Conservation (phyloP, 2,329 filamentous ascomycete species). For the Hawksworthiomyces lignivorus region DNA sequence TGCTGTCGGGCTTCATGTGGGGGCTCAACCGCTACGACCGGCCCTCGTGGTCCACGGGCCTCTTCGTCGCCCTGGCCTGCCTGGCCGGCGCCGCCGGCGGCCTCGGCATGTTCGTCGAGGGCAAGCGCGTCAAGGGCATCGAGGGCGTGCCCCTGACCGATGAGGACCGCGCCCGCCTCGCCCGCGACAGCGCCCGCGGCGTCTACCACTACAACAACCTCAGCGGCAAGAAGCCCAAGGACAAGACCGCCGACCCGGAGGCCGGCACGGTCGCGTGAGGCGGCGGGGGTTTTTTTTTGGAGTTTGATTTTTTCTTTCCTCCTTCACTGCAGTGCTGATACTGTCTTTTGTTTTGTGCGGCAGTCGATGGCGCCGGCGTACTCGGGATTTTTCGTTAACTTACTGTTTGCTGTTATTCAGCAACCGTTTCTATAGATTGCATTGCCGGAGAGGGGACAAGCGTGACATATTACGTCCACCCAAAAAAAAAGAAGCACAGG, state of each 20-base stretch:
- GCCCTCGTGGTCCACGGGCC: conserved; percentile 72
- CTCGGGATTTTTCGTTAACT: too few species aligned
- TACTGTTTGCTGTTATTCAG: too few species aligned
- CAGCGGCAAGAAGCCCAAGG: conserved; percentile 42
- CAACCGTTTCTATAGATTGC: too few species aligned
- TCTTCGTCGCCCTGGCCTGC: conserved; percentile 70
- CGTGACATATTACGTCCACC: too few species aligned
- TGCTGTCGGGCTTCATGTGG: conserved; percentile 78
- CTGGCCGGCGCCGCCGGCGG: conserved; percentile 62
- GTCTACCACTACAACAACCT: conserved; percentile 53
- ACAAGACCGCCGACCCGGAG: conserved; percentile 25
- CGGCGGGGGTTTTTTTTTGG: too few species aligned
- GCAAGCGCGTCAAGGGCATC: conserved; percentile 61
- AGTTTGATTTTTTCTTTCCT: too few species aligned
- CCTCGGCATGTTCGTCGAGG: conserved; percentile 62
- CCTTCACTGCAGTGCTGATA: too few species aligned
- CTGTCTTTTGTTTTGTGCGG: too few species aligned
- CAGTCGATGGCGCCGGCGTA: too few species aligned
- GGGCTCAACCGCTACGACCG: conserved; percentile 62
- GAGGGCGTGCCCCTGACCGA: conserved; percentile 62
- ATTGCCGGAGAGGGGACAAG: too few species aligned
- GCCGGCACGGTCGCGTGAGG: too few species aligned
- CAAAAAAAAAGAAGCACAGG: too few species aligned
- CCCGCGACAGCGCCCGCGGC: conserved; percentile 45
- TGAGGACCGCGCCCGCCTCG: conserved; percentile 43